Evolutionary conservation across 2,329 filamentous ascomycete species (phyloP).

Genomic region (Trichoderma cornu-damae): DNA sequence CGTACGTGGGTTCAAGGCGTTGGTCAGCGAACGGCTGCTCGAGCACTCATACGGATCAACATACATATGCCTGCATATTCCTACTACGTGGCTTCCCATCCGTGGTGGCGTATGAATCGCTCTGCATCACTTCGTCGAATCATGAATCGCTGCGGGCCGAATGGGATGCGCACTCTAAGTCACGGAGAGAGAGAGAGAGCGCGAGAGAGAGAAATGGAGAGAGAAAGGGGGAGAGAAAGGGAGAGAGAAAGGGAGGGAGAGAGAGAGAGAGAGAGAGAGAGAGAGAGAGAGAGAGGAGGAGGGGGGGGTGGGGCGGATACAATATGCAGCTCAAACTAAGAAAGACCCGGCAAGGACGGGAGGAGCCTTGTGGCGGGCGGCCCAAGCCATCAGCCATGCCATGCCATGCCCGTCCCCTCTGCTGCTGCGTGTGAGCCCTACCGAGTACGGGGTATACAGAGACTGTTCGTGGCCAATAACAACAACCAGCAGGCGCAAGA

Average conservation of each 20-base stretch:
- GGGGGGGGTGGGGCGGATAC: constrained; percentile 15
- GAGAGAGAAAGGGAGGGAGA: too few relatives aligned
- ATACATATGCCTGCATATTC: neutral
- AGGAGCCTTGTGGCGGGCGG: constrained; percentile 33
- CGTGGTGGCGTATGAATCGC: constrained; percentile 7
- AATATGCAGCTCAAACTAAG: constrained; percentile 17
- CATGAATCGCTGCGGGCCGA: constrained; percentile 8
- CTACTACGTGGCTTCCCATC: constrained; percentile 16
- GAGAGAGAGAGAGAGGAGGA: too few relatives aligned
- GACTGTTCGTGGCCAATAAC: neutral
- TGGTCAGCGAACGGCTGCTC: neutral
- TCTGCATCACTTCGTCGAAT: constrained; percentile 9
- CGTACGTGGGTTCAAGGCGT: neutral
- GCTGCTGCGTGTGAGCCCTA: constrained; percentile 9
- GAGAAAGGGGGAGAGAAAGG: too few relatives aligned
- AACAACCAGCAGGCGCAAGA: neutral
- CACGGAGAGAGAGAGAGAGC: too few relatives aligned
- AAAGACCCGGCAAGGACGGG: constrained; percentile 30
- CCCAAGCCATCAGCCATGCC: constrained; percentile 14
- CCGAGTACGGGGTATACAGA: neutral
- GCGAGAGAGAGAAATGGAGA: too few relatives aligned
- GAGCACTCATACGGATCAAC: neutral
- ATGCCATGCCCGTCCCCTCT: constrained; percentile 2
- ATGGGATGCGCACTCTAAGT: constrained; percentile 1
- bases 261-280: too few relatives aligned